Conservation (phyloP, 1,139 yeast genomes). For the Blastobotrys serpentis region DNA sequence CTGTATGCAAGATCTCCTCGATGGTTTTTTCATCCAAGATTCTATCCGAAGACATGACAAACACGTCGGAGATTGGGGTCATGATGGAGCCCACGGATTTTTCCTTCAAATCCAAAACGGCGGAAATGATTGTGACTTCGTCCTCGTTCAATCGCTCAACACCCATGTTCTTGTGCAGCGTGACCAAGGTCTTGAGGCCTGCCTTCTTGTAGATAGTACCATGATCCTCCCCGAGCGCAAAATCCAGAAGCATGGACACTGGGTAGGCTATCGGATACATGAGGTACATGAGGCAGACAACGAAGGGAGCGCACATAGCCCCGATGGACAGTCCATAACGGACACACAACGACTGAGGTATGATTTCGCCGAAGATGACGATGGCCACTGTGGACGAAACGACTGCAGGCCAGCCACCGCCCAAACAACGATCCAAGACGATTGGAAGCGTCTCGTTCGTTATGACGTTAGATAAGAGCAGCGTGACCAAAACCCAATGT, state of each 20-base stretch:
- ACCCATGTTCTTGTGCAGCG: constrained; percentile 92
- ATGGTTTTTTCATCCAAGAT: constrained; percentile 81
- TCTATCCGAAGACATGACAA: constrained; percentile 82
- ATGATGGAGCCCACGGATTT: constrained; percentile 82
- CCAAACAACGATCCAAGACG: constrained; percentile 85
- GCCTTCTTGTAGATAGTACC: constrained; percentile 92
- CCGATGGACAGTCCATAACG: constrained; percentile 92
- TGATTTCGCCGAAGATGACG: constrained; percentile 93
- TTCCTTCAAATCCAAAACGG: constrained; percentile 91
- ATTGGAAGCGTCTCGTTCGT: constrained; percentile 96
- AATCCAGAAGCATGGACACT: constrained; percentile 75
- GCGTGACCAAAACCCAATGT: constrained; percentile 96
- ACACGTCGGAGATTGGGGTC: constrained; percentile 93
- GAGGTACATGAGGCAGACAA: constrained; percentile 74
- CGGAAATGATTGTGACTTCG: constrained; percentile 93
- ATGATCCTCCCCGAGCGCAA: constrained; percentile 88
- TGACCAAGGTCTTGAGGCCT: constrained; percentile 89
- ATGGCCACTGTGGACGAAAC: constrained; percentile 88
- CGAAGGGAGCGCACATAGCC: constrained; percentile 87
- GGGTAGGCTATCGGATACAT: constrained; percentile 96
- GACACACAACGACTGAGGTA: constrained; percentile 92
- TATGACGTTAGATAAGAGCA: constrained; percentile 76
- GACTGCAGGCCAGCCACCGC: constrained; percentile 98
- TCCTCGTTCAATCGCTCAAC: constrained; percentile 90
- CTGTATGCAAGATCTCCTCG: constrained; percentile 88